Evolutionary conservation across 345 rosid genomes (phyloP), one percentile per base, ranked within the genome.

Genomic region (Brassica carinata): DNA sequence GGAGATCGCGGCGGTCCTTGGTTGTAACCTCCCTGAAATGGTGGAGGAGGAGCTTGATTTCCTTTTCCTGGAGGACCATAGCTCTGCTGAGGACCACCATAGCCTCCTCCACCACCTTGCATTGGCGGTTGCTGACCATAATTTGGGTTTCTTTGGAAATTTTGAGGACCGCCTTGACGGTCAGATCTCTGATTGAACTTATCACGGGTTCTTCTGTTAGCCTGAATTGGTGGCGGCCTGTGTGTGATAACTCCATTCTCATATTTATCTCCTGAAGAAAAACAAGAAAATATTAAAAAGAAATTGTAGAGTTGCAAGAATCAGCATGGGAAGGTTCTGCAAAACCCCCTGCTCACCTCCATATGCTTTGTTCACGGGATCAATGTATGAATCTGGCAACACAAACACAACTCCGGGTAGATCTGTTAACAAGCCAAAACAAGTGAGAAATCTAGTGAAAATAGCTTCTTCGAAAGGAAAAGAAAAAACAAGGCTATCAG

Each of bases 381-480:
- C 98, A 61, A 96, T 90, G 82, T 93, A 93, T 9, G 98, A 96
- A 84, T 96, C 99, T 0, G 99, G 98, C 76, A 94, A 82, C 36
- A 96, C 85, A 43, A 90, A 96, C 23, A 91, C 93, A 65, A 91
- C 99, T 71, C 97, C 95, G 0, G 94, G 95, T 5, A 94, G 3
- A 78, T 84, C 99, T 96, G 88, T 80, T 78, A 3, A 62, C 65
- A 26, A 58, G 27, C 15, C 69, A 11, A 79, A 53, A 84, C 36
- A 13, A 5, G 2, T 23, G n/a, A 83, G 10, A 78, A 5, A 33
- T 51, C 65, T 15, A 3, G 8, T 7, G 38, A 19, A 5, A 69
- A 14, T 2, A 57, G 40, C 3, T 43, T 8, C 34, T 19, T 19
- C 4, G 18, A 7, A 1, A 36, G 45, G 43, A 8, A 36, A 36